Base-by-base conservation (phyloP, 73 alveolate species). In the Paramecium tetraurelia region DNA sequence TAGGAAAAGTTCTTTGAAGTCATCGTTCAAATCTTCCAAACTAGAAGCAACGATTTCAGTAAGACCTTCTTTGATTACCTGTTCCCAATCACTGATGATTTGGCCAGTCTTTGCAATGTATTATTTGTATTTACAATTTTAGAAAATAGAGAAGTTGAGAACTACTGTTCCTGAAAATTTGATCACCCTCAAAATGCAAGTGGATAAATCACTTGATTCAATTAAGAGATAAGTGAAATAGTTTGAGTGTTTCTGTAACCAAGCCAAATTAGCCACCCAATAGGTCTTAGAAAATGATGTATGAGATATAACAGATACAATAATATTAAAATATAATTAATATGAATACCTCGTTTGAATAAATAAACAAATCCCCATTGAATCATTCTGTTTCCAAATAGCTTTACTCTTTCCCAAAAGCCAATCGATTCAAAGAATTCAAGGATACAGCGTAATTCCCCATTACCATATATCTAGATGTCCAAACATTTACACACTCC, bases 21-120 rank as follows among this genome's bases (percentile, higher is more conserved):
- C 58, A 89, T 89, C 9, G 20, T 41, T 10, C 11, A 69, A n/a
- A 48, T 89, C 7, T 89, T 70, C 35, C 40, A 89, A 59, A 71
- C 58, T 0, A 69, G 57, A n/a, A 50, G 88, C 14, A 89, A 53
- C 21, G 94, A 89, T 70, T 71, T 44, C 53, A 72, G 92, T 1
- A 89, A 89, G 10, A 83, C 86, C 7, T 89, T 89, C 80, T 89
- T 21, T 50, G 59, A 89, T 20, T 48, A 71, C 10, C 76, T 89
- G 20, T 72, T 89, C 59, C 94, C 94, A 4, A 18, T 41, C 11
- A 89, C 94, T 68, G 94, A 89, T 70, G 94, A 89, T 72, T 89
- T 70, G 27, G 83, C 89, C 3, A 71, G 58, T 16, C 40, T 89
- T 27, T 38, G 53, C 29, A 21, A 70, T 69, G 90, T 80, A 80